A percentile compares a stretch with the other conserved stretches of the same genome.
Evolutionary conservation across 2,329 filamentous ascomycete species (phyloP).

Genomic region (Fusarium praegraminearum): DNA sequence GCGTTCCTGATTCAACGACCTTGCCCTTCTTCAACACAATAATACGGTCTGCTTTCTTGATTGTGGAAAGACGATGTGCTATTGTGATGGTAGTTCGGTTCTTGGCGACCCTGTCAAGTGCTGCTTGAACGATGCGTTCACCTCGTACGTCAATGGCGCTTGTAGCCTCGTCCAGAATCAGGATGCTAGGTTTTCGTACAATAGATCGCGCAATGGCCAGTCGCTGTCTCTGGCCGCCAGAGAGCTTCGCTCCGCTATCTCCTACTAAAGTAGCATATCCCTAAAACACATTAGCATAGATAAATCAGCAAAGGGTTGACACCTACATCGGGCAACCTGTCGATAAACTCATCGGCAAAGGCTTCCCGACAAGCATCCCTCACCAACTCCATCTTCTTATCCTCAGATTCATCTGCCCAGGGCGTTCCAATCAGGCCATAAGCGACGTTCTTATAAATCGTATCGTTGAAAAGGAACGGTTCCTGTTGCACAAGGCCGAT

Average conservation of each 20-base stretch:
- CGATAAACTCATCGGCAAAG: conserved; percentile 77
- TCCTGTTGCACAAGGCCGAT: conserved; percentile 77
- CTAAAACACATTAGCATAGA: conserved; percentile 51
- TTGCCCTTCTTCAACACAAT: conserved; percentile 78
- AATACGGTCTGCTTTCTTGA: conserved; percentile 82
- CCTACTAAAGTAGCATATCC: conserved; percentile 81
- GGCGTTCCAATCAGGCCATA: conserved; percentile 67
- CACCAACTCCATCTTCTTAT: conserved; percentile 69
- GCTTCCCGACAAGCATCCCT: conserved; percentile 73
- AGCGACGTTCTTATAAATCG: conserved; percentile 72
- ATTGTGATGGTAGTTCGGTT: conserved; percentile 79
- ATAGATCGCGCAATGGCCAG: conserved; percentile 83
- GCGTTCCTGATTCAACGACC: conserved; percentile 80
- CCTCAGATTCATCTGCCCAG: conserved; percentile 65
- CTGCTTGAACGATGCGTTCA: conserved; percentile 72
- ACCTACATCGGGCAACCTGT: conserved; percentile 67
- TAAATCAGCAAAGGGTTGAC: background rate
- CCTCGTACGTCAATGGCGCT: conserved; percentile 70
- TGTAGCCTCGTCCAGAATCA: conserved; percentile 83
- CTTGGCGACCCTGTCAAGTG: conserved; percentile 70
- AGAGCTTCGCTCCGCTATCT: conserved; percentile 81
- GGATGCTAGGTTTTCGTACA: conserved; percentile 75
- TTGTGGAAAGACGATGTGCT: conserved; percentile 79
- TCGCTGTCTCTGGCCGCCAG: conserved; percentile 87
- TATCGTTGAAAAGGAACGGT: conserved; percentile 75